A percentile compares a stretch with the other conserved stretches of the same genome.
Evolutionary conservation across 371 early-diverging fungal genomes (phyloP).

Genomic region (Zopfochytrium polystomum): DNA sequence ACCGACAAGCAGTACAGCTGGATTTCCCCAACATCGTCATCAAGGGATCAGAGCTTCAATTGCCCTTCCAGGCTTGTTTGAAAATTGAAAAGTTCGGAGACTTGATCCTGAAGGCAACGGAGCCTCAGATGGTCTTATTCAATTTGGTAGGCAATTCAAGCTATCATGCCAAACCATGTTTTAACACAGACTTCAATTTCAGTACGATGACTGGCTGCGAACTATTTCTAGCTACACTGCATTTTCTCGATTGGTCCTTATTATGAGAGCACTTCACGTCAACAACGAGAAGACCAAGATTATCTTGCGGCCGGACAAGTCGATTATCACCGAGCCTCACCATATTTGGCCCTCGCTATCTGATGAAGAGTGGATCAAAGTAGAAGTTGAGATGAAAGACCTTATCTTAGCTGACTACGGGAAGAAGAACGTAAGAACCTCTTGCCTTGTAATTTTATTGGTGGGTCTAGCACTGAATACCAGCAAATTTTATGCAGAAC

Average conservation of each 20-base stretch:
- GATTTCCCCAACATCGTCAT: constrained; percentile 98
- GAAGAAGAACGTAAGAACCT: constrained; percentile 81
- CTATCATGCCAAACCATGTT: constrained; percentile 1
- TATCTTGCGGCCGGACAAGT: constrained; percentile 90
- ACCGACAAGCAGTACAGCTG: constrained; percentile 40
- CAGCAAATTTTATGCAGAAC: no score
- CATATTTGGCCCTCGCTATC: constrained; percentile 96
- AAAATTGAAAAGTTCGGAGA: constrained; percentile 98
- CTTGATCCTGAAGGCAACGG: constrained; percentile 93
- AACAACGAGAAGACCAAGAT: constrained; percentile 95
- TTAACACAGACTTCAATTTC: constrained; percentile 11
- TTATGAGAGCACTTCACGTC: constrained; percentile 93
- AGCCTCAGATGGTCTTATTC: constrained; percentile 89
- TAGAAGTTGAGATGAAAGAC: constrained; percentile 95
- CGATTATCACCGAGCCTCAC: constrained; percentile 89
- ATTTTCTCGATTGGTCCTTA: constrained; percentile 95
- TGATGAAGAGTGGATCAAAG: constrained; percentile 97
- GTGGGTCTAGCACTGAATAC: background rate
- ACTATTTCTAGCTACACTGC: constrained; percentile 95
- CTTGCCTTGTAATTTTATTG: constrained; percentile 5
- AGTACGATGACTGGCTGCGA: constrained; percentile 90
- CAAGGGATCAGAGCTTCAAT: constrained; percentile 92
- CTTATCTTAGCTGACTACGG: constrained; percentile 97
- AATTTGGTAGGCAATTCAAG: constrained; percentile 37
- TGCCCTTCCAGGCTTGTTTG: constrained; percentile 96